Evolutionary conservation across 805 yeast genomes (phyloP), one percentile per base, ranked within the genome.

Genomic region (Cyberlindnera misumaiensis): DNA sequence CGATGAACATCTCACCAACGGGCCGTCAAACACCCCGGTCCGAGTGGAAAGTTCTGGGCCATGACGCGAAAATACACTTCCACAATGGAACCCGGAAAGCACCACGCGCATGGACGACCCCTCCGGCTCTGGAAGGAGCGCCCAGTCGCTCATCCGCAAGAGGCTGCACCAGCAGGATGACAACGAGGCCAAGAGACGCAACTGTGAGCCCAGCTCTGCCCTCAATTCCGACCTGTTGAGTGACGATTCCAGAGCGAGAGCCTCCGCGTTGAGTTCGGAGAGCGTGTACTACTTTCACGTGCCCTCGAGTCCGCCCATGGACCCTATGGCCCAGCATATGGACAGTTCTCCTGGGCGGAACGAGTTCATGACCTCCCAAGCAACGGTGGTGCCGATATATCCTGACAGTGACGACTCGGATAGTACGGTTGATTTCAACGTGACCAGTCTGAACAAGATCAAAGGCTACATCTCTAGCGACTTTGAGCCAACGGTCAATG

Each of bases 271-370:
- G 8, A 46, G 52, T 15, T 53, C 58, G 7, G 57, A 53, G 28
- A 47, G 53, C 2, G 36, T 48, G 9, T 52, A 51, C 35, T 35
- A 41, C 32, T 53, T 53, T 42, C 30, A 42, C 12, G 42, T 49
- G 4, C 53, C 58, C 4, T 49, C 54, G 17, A 52, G 56, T 6
- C 58, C 58, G 4, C 58, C 58, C 4, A 25, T 33, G 3, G 25
- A 20, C 24, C 24, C 14, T 24, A 24, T 15, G 43, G 35, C 10
- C 17, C 49, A 12, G 38, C 39, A 7, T 44, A 51, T 18, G 11
- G 25, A 30, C 13, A 12, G 25, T 11, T 13, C 16, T 5, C 17
- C 27, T 3, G 12, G 13, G 9, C 10, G 16, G 34, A 20, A 12
- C 27, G 34, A 26, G 14, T 46, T 47, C 35, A 20, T 32, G 34